Base-by-base conservation (phyloP, 2,329 filamentous ascomycete genomes). In the Pseudopyrenochaeta lycopersici region DNA sequence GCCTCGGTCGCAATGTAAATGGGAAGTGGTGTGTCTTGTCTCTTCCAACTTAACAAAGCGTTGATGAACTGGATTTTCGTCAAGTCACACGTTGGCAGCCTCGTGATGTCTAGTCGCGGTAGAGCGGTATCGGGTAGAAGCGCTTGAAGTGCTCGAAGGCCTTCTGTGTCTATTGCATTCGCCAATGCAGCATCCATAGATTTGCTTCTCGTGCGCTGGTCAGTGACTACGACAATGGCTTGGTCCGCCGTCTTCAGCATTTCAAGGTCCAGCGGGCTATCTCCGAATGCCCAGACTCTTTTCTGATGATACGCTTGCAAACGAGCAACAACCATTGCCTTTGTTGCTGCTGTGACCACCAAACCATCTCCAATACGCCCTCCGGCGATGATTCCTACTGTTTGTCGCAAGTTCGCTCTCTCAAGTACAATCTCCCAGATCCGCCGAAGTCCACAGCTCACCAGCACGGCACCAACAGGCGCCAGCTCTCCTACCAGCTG, bases 241-340 rank as follows among this genome's bases (percentile, higher is more conserved):
- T 81, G 53, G 58, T 88, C 70, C 0, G 86, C 86, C 30, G 72
- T 60, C 2, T 56, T 58, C 11, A 89, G 58, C 86, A 89, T 89
- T 0, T 74, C 68, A 15, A 89, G 33, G 58, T 89, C 87, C 6
- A 87, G 54, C 0, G 77, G 77, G 58, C 85, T 85, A 60, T 88
- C 85, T n/a, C 86, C 85, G 59, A 89, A 85, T 0, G 84, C 86
- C 67, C 76, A 81, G 15, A 87, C 81, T 33, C 78, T 68, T 23
- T 78, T 39, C 0, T 70, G 3, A 35, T 79, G 57, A 0, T 15
- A 15, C 0, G 74, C 21, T 46, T 70, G 72, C 17, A 88, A 64
- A 2, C 64, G 72, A 1, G 46, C 45, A 1, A 86, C 82, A 20
- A 88, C 36, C 0, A 61, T 62, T 1, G 72, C 79, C 66, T 89